phyloP scores from a whole-genome alignment of 2,329 filamentous ascomycete genomes.

The Emmonsiellopsis sp. region DNA sequence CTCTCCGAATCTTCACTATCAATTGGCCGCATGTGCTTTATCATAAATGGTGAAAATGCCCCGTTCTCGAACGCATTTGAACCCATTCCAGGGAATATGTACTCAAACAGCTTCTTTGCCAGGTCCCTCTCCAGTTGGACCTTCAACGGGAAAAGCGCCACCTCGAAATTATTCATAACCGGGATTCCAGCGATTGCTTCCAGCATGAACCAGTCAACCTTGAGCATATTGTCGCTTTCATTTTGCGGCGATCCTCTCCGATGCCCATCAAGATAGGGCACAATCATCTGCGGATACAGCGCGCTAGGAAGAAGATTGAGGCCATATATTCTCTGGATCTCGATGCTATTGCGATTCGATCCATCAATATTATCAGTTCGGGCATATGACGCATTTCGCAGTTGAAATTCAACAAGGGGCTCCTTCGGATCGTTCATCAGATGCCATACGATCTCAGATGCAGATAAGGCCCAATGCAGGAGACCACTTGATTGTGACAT shows the following conservation, averaged over 20 bases:
- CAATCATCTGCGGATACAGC: slow-evolving; percentile 92
- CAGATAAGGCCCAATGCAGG: slow-evolving; percentile 86
- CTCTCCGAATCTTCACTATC: slow-evolving; percentile 28
- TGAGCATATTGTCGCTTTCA: slow-evolving; percentile 70
- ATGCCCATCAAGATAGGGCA: slow-evolving; percentile 68
- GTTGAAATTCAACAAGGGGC: slow-evolving; percentile 83
- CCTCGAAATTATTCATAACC: slow-evolving; percentile 93
- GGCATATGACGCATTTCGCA: slow-evolving; percentile 85
- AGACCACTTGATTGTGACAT: slow-evolving; percentile 66
- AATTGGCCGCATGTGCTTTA: slow-evolving; percentile 43
- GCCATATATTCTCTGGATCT: slow-evolving; percentile 78
- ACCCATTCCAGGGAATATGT: slow-evolving; percentile 84
- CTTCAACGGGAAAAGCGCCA: slow-evolving; percentile 85
- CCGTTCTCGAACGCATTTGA: slow-evolving; percentile 40
- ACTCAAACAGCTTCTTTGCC: slow-evolving; percentile 88
- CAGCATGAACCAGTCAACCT: slow-evolving; percentile 95
- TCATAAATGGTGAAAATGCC: slow-evolving; percentile 43
- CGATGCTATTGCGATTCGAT: slow-evolving; percentile 85
- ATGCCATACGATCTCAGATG: slow-evolving; percentile 94
- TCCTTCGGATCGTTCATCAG: slow-evolving; percentile 79
- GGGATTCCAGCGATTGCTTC: slow-evolving; percentile 96
- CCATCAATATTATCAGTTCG: slow-evolving; percentile 95
- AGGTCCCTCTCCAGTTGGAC: slow-evolving; percentile 89
- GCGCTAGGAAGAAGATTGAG: slow-evolving; percentile 84
- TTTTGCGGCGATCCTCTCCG: slow-evolving; percentile 41